Evolutionary conservation across 257 asterid genomes (phyloP).

Genomic region (Sherardia arvensis): DNA sequence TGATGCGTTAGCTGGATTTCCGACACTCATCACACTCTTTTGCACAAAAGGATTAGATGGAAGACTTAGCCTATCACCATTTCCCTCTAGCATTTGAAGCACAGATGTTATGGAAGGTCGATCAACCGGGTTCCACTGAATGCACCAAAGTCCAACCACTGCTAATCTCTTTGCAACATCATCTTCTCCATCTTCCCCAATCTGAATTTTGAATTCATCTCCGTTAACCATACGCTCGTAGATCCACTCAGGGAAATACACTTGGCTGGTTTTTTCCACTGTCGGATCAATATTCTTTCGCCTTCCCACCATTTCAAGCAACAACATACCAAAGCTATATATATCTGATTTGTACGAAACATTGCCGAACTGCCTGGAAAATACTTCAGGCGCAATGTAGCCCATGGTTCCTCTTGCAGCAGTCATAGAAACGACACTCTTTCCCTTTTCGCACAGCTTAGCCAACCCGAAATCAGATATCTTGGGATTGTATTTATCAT

Average conservation of each 20-base stretch:
- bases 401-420: neutral
- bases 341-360: neutral
- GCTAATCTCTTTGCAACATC: neutral
- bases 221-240: neutral
- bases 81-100: neutral
- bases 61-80: neutral
- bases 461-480: neutral
- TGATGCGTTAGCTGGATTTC: neutral
- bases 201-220: neutral
- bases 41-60: neutral
- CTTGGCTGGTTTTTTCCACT: neutral
- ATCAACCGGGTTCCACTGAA: neutral
- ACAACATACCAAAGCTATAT: neutral
- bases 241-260: neutral
- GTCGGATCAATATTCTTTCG: neutral
- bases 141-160: neutral
- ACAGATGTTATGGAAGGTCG: neutral
- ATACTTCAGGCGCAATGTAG: neutral
- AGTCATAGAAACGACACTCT: neutral
- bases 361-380: neutral
- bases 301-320: neutral
- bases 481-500: neutral
- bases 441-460: neutral
- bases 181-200: neutral
- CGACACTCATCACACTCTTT: neutral